phyloP scores from a whole-genome alignment of 768 basidiomycete genomes.

The Cystoderma amianthinum region DNA sequence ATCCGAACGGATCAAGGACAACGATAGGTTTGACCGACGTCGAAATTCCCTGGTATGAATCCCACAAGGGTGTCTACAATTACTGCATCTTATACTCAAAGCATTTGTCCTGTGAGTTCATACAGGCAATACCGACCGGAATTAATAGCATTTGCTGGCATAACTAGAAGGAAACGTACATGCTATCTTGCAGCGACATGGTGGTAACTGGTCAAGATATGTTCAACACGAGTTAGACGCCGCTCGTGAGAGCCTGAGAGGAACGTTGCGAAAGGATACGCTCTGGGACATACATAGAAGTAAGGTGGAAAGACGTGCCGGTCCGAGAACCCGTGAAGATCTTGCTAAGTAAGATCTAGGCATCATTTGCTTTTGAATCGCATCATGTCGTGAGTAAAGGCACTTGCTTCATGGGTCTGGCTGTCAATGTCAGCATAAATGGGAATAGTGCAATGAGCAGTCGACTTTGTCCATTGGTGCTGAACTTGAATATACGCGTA shows the following conservation, averaged over 20 bases:
- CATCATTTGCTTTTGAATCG: no score
- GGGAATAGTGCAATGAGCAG: no score
- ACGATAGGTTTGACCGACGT: neutral
- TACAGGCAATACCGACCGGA: neutral
- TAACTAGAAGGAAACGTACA: neutral
- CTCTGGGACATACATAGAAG: neutral
- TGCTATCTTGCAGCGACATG: neutral
- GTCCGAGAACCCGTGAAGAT: neutral
- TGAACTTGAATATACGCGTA: no score
- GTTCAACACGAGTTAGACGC: neutral
- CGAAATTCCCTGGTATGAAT: neutral
- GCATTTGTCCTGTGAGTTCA: neutral
- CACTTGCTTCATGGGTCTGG: no score
- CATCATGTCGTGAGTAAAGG: no score
- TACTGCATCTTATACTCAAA: neutral
- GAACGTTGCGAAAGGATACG: neutral
- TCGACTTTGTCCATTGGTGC: no score
- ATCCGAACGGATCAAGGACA: neutral
- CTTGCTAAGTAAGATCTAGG: neutral
- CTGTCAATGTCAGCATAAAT: no score
- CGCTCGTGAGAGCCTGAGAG: neutral
- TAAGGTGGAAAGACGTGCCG: neutral
- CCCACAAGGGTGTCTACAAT: neutral
- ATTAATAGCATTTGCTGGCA: neutral
- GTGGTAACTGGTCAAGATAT: neutral